Evolutionary conservation across 192 early-diverging fungal genomes (phyloP).

Genomic region (Coemansia sp.): DNA sequence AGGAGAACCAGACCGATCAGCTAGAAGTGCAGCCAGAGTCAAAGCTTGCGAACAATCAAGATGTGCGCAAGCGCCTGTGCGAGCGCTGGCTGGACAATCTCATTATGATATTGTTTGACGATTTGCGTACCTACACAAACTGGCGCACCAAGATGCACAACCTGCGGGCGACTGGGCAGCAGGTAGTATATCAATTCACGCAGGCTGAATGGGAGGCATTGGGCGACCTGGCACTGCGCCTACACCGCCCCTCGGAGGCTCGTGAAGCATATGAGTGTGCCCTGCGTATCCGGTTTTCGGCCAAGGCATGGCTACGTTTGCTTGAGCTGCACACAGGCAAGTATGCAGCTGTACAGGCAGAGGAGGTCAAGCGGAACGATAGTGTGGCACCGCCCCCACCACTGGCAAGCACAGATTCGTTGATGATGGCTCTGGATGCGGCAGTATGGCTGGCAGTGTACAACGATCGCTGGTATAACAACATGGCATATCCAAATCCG

Average conservation of each 20-base stretch:
- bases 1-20: neutral
- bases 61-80: slow-evolving; percentile 85
- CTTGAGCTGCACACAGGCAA: slow-evolving; percentile 66
- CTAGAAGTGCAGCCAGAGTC: neutral
- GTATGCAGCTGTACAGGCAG: slow-evolving; percentile 62
- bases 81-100: slow-evolving; percentile 99
- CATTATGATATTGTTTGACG: slow-evolving; percentile 98
- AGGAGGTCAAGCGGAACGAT: slow-evolving; percentile 54
- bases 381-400: slow-evolving; percentile 14
- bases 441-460: slow-evolving; percentile 82
- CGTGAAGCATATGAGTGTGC: slow-evolving; percentile 88
- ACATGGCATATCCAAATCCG: slow-evolving; percentile 87
- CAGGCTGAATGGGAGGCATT: slow-evolving; percentile 98
- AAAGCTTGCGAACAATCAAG: neutral
- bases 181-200: slow-evolving; percentile 85
- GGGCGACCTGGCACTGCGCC: slow-evolving; percentile 85
- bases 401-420: slow-evolving; percentile 57
- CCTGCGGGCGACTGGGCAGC: slow-evolving; percentile 51
- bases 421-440: slow-evolving; percentile 75
- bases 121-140: slow-evolving; percentile 91
- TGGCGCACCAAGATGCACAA: slow-evolving; percentile 82
- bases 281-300: slow-evolving; percentile 87
- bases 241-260: slow-evolving; percentile 87
- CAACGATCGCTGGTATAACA: slow-evolving; percentile 89
- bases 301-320: slow-evolving; percentile 84